Evolutionary conservation across 345 rosid species (phyloP), one percentile per base, ranked within the genome.

Genomic region (Crucihimalaya himalaica): DNA sequence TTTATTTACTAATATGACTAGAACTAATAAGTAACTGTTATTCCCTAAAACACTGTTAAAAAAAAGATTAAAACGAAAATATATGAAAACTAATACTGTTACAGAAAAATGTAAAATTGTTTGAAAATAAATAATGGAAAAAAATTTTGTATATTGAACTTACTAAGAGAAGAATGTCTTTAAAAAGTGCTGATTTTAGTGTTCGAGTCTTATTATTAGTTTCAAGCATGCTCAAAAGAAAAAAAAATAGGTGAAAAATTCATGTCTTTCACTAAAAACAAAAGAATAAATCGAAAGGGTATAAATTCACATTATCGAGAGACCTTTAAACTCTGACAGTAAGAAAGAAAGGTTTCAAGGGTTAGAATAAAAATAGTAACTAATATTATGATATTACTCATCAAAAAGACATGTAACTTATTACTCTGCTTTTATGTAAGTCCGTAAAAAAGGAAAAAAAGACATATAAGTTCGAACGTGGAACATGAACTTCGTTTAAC

Each of bases 401-500:
- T 32, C 57, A 43, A 63, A 73, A 73, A 73, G 56, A 45, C 29
- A 55, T 64, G 64, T 8, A 65, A 56, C 31, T 55, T 63, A 65
- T 65, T 47, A 56, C 42, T 35, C 58, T 42, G 45, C 32, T 34
- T 46, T 46, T 74, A 35, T 65, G 65, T 6, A 66, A 65, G 20
- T 39, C 43, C 45, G 62, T 62, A 19, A 8, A 34, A 27, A 54
- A 29, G 13, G 18, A 29, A 54, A 51, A 12, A 66, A 55, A 56
- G 60, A 66, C 10, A 34, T 11, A 13, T 14, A 46, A 32, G 23
- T 34, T 53, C 65, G 29, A 65, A 73, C 68, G 79, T 68, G 43
- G 68, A 59, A 75, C 68, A 68, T 52, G 69, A 9, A 61, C 68
- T 42, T 68, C 65, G 25, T 56, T 45, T 32, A 63, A 63, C 57